Evolutionary conservation across 768 basidiomycete species (phyloP), one percentile per base, ranked within the genome.

Genomic region (Leccinellum luteum): DNA sequence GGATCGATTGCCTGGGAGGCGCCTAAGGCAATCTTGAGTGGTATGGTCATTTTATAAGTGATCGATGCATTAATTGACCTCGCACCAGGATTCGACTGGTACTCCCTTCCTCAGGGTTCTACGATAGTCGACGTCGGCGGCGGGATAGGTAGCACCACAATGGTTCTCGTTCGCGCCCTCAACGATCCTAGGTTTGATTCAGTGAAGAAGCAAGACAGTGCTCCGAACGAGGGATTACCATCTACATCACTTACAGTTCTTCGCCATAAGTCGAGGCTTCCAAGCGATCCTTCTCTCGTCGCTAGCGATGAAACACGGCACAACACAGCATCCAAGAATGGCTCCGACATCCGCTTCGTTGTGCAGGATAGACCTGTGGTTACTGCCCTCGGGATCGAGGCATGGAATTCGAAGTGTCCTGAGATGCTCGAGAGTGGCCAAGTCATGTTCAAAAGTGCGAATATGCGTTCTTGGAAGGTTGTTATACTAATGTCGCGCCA

Each of bases 1-100:
- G 87, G 86, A 19, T 87, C 88, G 6, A 80, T 78, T 27, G 81
- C 81, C 2, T 91, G 89, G 88, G 88, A 87, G 72, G 79, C 75
- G 2, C 85, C 85, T 15, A 81, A 81, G 17, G 84, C 82, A 3
- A 78, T 86, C 28, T 69, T 85, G 41, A 77, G 76, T 59, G 83
- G 85, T 82, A 54, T 19, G n/a, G 76, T 54, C 52, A 12, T n/a
- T 15, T 49, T 31, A 10, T n/a, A 47, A 13, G 21, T 4, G 9
- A 34, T 55, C 34, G 3, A 19, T 47, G 35, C 17, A 23, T 52
- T 14, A 7, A 32, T 14, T 54, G 41, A 56, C 34, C 28, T 32
- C 23, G 1, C 34, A 6, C 31, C 52, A 88, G 87, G 78, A 2
- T 87, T 85, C 62, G 78, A 82, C 41, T 89, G 87, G 82, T 64